phyloP scores from a whole-genome alignment of 2,329 filamentous ascomycete species.

The Phyllosticta paracitricarpa region DNA sequence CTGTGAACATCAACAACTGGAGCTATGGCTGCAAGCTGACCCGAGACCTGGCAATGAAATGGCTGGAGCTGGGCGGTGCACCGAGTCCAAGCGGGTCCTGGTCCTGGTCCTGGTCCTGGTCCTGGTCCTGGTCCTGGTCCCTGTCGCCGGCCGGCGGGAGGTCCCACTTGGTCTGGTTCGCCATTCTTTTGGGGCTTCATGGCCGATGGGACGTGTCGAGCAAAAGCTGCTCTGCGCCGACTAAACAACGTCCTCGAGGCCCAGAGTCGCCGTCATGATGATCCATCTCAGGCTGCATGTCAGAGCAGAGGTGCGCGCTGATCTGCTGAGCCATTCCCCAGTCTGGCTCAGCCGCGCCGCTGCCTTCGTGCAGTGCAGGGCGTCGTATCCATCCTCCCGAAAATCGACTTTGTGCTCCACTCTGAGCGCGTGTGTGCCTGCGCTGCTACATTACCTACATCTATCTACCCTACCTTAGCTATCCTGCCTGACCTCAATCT shows the following conservation, averaged over 20 bases:
- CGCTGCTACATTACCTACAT: not conserved
- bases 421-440: not conserved
- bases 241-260: not conserved
- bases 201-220: not conserved
- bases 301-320: not conserved
- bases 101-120: not conserved
- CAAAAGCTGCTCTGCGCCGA: too few relatives aligned
- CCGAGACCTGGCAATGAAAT: not conserved
- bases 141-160: not conserved
- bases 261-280: not conserved
- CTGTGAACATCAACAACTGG: not conserved
- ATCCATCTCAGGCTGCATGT: not conserved
- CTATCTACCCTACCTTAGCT: not conserved
- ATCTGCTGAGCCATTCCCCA: slow-evolving; percentile 8
- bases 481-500: not conserved
- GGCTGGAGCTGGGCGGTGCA: not conserved
- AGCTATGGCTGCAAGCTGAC: not conserved
- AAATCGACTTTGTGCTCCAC: not conserved
- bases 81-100: not conserved
- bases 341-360: slow-evolving; percentile 3
- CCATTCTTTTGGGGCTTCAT: not conserved
- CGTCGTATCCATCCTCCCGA: not conserved
- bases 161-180: not conserved
- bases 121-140: not conserved
- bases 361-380: not conserved